Evolutionary conservation across 305 asterid genomes (phyloP).

Genomic region (Fraxinus baroniana): DNA sequence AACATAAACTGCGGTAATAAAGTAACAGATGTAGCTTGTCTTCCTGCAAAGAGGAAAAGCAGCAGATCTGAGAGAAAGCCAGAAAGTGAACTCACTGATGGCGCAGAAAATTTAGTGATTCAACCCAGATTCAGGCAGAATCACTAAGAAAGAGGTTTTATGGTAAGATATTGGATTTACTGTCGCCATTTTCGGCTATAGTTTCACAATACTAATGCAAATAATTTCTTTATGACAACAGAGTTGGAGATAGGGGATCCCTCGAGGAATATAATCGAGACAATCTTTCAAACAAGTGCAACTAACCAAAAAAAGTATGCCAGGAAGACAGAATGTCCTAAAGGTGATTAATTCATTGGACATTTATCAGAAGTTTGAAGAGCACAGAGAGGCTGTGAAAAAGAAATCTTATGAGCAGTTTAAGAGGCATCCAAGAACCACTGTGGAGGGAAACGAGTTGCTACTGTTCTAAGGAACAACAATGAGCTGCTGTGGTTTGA

Average conservation of each 20-base stretch:
- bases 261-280: conserved; percentile 34
- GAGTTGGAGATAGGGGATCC: conserved; percentile 33
- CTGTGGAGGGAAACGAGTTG: conserved; percentile 32
- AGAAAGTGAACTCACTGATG: not conserved
- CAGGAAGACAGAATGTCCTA: conserved; percentile 25
- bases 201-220: not conserved
- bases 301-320: conserved; percentile 17
- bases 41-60: conserved; percentile 3
- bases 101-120: not conserved
- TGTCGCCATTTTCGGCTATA: not conserved
- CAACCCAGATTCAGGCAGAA: conserved; percentile 9
- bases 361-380: conserved; percentile 26
- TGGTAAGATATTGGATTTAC: conserved; percentile 1
- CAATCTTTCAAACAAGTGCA: conserved; percentile 28
- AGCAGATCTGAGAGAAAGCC: not conserved
- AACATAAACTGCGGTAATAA: conserved; percentile 22
- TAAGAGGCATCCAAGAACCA: conserved; percentile 31
- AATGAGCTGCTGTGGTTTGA: conserved; percentile 26
- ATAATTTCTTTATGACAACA: not conserved
- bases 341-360: conserved; percentile 31
- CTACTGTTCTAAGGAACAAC: conserved; percentile 36
- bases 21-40: conserved; percentile 13
- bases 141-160: conserved; percentile 25
- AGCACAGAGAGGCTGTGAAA: conserved; percentile 31
- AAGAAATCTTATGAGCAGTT: conserved; percentile 13